Evolutionary conservation across 2,329 filamentous ascomycete species (phyloP).

Genomic region (Arachnopeziza araneosa): DNA sequence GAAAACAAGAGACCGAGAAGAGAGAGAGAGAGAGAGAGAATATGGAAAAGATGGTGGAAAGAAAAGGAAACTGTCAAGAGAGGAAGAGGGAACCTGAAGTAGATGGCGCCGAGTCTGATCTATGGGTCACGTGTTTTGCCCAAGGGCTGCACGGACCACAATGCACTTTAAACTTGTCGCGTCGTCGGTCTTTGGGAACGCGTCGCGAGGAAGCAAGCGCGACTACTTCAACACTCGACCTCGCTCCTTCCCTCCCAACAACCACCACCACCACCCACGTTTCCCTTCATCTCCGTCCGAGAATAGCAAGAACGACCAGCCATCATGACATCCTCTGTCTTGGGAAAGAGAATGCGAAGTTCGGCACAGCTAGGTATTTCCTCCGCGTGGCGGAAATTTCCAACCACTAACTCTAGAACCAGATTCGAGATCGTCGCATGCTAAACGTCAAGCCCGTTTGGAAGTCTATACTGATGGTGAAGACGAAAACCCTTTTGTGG

Average conservation of each 20-base stretch:
- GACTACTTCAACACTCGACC: constrained; percentile 3
- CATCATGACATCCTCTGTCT: constrained; percentile 33
- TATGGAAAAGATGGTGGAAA: neutral
- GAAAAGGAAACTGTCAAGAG: neutral
- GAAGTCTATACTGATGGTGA: constrained; percentile 58
- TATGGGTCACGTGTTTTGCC: neutral
- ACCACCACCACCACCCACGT: constrained; percentile 8
- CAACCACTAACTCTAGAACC: neutral
- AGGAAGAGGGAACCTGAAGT: neutral
- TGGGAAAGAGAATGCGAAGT: constrained; percentile 43
- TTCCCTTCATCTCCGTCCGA: neutral
- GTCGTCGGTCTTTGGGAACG: neutral
- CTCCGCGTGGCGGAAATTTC: constrained; percentile 5
- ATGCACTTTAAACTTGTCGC: neutral
- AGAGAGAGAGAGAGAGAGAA: neutral
- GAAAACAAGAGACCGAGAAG: neutral
- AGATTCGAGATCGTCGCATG: constrained; percentile 29
- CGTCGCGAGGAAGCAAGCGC: neutral
- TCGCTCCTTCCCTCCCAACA: constrained; percentile 4
- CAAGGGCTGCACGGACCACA: constrained; percentile 10
- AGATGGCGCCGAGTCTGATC: no score
- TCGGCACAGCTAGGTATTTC: constrained; percentile 33
- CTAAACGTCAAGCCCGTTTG: constrained; percentile 40
- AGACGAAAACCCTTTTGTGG: constrained; percentile 55
- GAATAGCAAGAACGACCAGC: constrained; percentile 8